These are phyloP conservation scores for Ophiostoma triangulosporum DNA, from an alignment of 2,329 filamentous ascomycete genomes.

Conservation along the genomic window DNA sequence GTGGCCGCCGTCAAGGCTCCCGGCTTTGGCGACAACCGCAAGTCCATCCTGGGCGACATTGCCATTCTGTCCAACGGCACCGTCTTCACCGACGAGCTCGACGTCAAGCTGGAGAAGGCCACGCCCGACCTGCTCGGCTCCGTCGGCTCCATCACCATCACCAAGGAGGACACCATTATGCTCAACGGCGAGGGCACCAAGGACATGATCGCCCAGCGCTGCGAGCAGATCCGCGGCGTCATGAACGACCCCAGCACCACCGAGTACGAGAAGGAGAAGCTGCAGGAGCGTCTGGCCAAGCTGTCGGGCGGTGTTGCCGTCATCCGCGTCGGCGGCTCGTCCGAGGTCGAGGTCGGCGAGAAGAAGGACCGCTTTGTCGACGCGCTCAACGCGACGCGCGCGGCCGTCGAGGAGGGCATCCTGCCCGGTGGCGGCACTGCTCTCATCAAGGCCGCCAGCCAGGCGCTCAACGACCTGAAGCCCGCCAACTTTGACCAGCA, in stretches of 20 bases:
- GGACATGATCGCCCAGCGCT: slow-evolving; percentile 84
- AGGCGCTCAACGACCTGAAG: slow-evolving; percentile 74
- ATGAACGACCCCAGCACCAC: slow-evolving; percentile 88
- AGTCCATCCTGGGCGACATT: slow-evolving; percentile 96
- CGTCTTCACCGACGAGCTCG: slow-evolving; percentile 96
- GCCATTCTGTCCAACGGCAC: slow-evolving; percentile 91
- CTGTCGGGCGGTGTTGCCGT: slow-evolving; percentile 97
- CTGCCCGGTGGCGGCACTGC: slow-evolving; percentile 96
- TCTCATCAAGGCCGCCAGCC: slow-evolving; percentile 89
- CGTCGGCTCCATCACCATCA: slow-evolving; percentile 97
- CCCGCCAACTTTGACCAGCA: slow-evolving; percentile 96
- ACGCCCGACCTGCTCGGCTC: slow-evolving; percentile 92
- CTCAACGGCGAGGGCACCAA: slow-evolving; percentile 95
- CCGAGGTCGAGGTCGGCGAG: slow-evolving; percentile 97
- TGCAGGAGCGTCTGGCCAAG: slow-evolving; percentile 98
- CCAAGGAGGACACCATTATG: slow-evolving; percentile 98
- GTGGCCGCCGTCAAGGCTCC: slow-evolving; percentile 97
- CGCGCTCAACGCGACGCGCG: slow-evolving; percentile 92
- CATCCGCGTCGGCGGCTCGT: slow-evolving; percentile 96
- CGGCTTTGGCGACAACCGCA: slow-evolving; percentile 99
- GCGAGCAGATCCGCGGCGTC: slow-evolving; percentile 97
- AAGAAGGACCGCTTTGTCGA: slow-evolving; percentile 99
- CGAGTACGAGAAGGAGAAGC: slow-evolving; percentile 99
- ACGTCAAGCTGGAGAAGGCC: slow-evolving; percentile 98
- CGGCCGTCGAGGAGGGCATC: slow-evolving; percentile 97